Evolutionary conservation across 768 basidiomycete species (phyloP), one percentile per base, ranked within the genome.

Genomic region (Lentinula guzmanii): DNA sequence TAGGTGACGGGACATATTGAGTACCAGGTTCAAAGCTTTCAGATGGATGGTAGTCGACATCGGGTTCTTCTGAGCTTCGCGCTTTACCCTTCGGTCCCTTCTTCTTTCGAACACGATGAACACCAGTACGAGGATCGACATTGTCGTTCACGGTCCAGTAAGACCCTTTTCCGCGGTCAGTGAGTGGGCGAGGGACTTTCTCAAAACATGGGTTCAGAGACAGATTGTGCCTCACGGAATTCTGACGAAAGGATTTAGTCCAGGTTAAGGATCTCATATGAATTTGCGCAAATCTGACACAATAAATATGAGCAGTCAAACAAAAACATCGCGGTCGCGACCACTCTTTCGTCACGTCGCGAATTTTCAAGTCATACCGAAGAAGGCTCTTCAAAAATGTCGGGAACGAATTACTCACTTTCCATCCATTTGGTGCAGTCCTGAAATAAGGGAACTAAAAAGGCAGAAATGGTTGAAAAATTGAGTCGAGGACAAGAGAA

Each of bases 121-220:
- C 92, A 39, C 92, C 92, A 3, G 92, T 93, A 43, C 91, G 89
- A 53, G 91, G 91, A 68, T 93, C 91, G 48, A 93, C 90, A 67
- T 90, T 89, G 67, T 93, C 91, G 67, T 93, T 92, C 64, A 94
- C 92, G 0, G 91, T 93, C 92, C 92, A 94, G 69, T 93, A 94
- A 0, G 90, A 93, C 21, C 92, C 92, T 69, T 94, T 94, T 57
- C 92, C 92, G 56, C 92, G 86, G 68, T 94, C 92, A 5, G 92
- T 94, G 65, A 94, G 82, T 11, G 92, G 92, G n/a, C 92, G 89
- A 2, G 92, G 87, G 4, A 93, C 89, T 73, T 94, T 94, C 74
- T 93, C 90, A 67, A 94, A 94, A 69, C 91, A 94, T 56, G 92
- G 91, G 66, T 94, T 94, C 63, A 94, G 79, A 5, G 92, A 94